Evolutionary conservation across 208 protist genomes (phyloP).

Genomic region (Kentomonas sorsogonicus): DNA sequence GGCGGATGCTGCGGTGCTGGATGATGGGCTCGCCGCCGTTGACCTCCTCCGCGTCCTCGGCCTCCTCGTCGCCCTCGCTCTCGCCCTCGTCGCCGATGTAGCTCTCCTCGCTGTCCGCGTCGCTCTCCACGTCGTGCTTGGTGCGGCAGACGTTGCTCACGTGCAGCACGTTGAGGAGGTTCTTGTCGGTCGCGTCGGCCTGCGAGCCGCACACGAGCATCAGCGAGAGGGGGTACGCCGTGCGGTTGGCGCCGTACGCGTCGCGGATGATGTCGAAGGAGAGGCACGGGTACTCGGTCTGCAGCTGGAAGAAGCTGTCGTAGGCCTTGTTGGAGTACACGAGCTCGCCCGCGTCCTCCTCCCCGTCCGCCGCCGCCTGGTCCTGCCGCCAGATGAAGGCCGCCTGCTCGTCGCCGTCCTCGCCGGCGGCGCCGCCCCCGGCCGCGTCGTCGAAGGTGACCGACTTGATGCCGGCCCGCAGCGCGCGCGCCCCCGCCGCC

Average conservation of each 20-base stretch:
- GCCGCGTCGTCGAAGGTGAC: slow-evolving; percentile 47
- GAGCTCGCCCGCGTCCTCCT: slow-evolving; percentile 33
- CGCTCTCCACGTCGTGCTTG: slow-evolving; percentile 87
- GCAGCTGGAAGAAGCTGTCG: slow-evolving; percentile 87
- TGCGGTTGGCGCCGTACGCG: slow-evolving; percentile 45
- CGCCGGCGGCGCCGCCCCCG: slow-evolving; percentile 12
- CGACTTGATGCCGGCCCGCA: slow-evolving; percentile 36
- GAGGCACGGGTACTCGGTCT: slow-evolving; percentile 84
- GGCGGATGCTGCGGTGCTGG: slow-evolving; percentile 70
- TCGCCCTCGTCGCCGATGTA: slow-evolving; percentile 79
- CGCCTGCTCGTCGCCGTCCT: slow-evolving; percentile 34
- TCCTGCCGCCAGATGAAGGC: slow-evolving; percentile 22
- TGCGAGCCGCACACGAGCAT: slow-evolving; percentile 95
- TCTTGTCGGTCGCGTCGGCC: slow-evolving; percentile 84
- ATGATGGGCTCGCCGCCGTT: slow-evolving; percentile 88
- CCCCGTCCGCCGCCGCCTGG: slow-evolving; percentile 10
- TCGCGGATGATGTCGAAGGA: slow-evolving; percentile 82
- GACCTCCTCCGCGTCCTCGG: slow-evolving; percentile 80
- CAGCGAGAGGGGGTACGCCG: slow-evolving; percentile 89
- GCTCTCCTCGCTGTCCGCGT: slow-evolving; percentile 84
- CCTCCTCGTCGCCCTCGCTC: slow-evolving; percentile 45
- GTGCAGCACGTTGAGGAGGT: slow-evolving; percentile 93
- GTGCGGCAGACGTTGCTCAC: slow-evolving; percentile 92
- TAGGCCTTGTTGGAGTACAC: slow-evolving; percentile 87
- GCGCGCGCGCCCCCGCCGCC: not conserved